A percentile compares a stretch with the other conserved stretches of the same genome.
Conservation (phyloP, 1,139 yeast species). For the Suhomyces anneliseae region DNA sequence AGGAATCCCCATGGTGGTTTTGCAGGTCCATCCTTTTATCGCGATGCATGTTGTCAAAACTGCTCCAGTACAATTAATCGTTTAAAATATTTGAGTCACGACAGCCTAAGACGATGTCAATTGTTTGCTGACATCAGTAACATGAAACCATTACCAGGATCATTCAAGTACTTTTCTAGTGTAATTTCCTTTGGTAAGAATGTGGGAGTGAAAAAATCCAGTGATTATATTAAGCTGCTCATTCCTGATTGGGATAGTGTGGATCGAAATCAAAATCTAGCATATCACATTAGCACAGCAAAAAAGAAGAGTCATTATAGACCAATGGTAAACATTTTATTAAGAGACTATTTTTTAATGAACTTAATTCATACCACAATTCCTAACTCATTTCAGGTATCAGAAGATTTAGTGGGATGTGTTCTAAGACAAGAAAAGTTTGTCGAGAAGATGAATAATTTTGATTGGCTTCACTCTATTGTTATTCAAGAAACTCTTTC, state of each 20-base stretch:
- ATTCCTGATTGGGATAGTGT: too few relatives aligned
- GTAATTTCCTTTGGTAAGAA: constrained; percentile 7
- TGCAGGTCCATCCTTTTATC: constrained; percentile 21
- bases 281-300: too few relatives aligned
- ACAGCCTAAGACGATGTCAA: constrained; percentile 22
- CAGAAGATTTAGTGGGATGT: constrained; percentile 32
- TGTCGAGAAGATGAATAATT: constrained; percentile 26
- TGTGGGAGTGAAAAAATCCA: constrained; percentile 4
- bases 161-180: constrained; percentile 13
- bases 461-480: constrained; percentile 30
- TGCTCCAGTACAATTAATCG: too few relatives aligned
- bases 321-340: too few relatives aligned
- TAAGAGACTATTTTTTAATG: too few relatives aligned
- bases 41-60: too few relatives aligned
- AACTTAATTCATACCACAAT: too few relatives aligned
- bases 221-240: constrained; percentile 4
- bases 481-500: constrained; percentile 18
- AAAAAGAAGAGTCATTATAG: too few relatives aligned
- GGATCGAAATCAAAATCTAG: too few relatives aligned
- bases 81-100: too few relatives aligned
- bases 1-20: constrained; percentile 21
- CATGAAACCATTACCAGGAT: constrained; percentile 14
- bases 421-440: constrained; percentile 32
- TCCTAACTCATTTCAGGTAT: constrained; percentile 14
- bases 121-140: constrained; percentile 20